phyloP scores from a whole-genome alignment of 1,139 yeast genomes.

The Suhomyces ambrosiae region DNA sequence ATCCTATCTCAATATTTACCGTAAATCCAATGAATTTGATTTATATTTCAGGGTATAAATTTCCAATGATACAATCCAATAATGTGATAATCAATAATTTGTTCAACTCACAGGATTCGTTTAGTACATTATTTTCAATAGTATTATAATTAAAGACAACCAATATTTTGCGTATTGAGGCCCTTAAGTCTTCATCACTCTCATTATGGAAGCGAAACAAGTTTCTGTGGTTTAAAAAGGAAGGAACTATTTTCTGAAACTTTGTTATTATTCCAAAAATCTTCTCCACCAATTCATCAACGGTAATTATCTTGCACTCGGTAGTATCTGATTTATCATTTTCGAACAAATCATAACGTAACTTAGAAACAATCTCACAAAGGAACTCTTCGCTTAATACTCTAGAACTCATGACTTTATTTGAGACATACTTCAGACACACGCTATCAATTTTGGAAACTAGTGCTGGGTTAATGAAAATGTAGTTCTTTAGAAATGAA shows the following conservation, averaged over 20 bases:
- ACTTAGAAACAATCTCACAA: constrained; percentile 21
- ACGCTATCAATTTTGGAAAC: constrained; percentile 9
- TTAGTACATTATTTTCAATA: constrained; percentile 9
- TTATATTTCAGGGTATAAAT: constrained; percentile 32
- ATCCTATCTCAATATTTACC: too few relatives aligned
- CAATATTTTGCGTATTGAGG: constrained; percentile 22
- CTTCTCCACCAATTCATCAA: constrained; percentile 18
- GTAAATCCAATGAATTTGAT: too few relatives aligned
- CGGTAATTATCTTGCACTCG: constrained; percentile 9
- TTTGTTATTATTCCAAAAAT: constrained; percentile 18
- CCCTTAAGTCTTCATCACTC: constrained; percentile 19
- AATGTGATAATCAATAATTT: constrained; percentile 32
- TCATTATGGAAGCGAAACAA: constrained; percentile 17
- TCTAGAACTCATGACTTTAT: constrained; percentile 18
- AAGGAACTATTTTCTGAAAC: constrained; percentile 13
- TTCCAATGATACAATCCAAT: constrained; percentile 33
- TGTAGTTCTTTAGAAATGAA: constrained; percentile 5
- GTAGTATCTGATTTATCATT: constrained; percentile 10
- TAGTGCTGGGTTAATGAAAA: constrained; percentile 6
- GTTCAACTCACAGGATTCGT: constrained; percentile 27
- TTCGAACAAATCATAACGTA: constrained; percentile 26
- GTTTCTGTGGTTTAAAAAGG: constrained; percentile 5
- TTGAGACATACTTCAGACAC: constrained; percentile 17
- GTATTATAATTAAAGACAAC: constrained; percentile 23
- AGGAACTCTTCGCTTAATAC: constrained; percentile 22